Base-by-base conservation (phyloP, 495 filamentous ascomycete genomes). In the Hypoxylon lenormandii region DNA sequence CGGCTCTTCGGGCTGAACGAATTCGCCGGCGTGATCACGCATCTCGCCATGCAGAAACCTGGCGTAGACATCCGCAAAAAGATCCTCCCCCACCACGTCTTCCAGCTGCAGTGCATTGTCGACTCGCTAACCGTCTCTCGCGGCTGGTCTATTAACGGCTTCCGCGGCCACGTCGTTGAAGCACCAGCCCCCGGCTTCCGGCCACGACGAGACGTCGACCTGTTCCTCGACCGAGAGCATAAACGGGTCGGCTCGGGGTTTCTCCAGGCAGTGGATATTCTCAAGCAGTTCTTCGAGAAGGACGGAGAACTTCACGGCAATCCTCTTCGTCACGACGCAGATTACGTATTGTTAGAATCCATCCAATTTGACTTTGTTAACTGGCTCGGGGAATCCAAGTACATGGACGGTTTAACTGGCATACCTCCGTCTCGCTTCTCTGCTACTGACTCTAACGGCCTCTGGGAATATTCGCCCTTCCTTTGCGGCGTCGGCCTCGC, bases 401-500 rank as follows among this genome's bases (percentile, higher is more conserved):
- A 81, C 66, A 78, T 67, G 64, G 8, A 69, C 49, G 78, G 78
- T 6, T 64, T 81, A 13, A 60, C 43, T 5, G 68, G 22, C 1
- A 74, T 80, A n/a, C 75, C 80, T 6, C 77, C 80, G 48, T 81
- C 80, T 33, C 80, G 78, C 5, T 83, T 85, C 51, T 71, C 76
- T 22, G 64, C 69, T 8, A 80, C 75, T 18, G 77, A 81, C 54
- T 26, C 77, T 1, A 85, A 84, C 56, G 81, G 81, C 3, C 74
- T 84, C 42, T 84, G 80, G 82, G 78, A 80, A 33, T 84, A 83
- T 53, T 85, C 80, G 15, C 84, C 82, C 2, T 84, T 80, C 64
- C 75, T 85, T 13, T 85, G 82, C 47, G 81, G 81, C 6, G 77
- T 75, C 3, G 81, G 82, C 2, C 74, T 85, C 5, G 62, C 63